Evolutionary conservation across 495 filamentous ascomycete genomes (phyloP).

Genomic region (Cercophora scortea): DNA sequence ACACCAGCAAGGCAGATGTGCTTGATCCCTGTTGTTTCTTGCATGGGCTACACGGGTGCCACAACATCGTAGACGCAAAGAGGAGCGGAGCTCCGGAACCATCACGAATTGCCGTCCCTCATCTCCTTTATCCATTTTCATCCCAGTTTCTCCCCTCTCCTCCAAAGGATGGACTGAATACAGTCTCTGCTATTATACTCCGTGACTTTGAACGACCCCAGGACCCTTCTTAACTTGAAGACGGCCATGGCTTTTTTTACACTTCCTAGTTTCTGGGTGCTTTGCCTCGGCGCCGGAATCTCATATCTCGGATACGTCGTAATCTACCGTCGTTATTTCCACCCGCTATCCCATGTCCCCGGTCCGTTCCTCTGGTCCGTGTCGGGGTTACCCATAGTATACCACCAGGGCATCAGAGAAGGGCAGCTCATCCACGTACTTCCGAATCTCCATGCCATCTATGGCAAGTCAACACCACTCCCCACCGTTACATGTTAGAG

Average conservation of each 20-base stretch:
- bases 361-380: conserved; percentile 14
- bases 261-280: not conserved
- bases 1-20: no score
- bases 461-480: not conserved
- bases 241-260: not conserved
- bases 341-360: conserved; percentile 16
- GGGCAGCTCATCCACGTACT: conserved; percentile 10
- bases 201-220: no score
- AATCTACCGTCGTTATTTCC: conserved; percentile 23
- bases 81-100: no score
- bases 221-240: no score
- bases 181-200: no score
- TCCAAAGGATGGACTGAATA: no score
- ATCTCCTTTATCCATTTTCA: no score
- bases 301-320: not conserved
- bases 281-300: not conserved
- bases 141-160: no score
- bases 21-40: no score
- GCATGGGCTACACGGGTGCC: no score
- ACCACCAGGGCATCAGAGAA: conserved; percentile 9
- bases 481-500: not conserved
- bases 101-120: no score
- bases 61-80: no score
- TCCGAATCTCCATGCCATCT: conserved; percentile 4
- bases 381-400: conserved; percentile 4